phyloP scores from a whole-genome alignment of 2,329 filamentous ascomycete species.

The Paraconiothyrium brasiliense region DNA sequence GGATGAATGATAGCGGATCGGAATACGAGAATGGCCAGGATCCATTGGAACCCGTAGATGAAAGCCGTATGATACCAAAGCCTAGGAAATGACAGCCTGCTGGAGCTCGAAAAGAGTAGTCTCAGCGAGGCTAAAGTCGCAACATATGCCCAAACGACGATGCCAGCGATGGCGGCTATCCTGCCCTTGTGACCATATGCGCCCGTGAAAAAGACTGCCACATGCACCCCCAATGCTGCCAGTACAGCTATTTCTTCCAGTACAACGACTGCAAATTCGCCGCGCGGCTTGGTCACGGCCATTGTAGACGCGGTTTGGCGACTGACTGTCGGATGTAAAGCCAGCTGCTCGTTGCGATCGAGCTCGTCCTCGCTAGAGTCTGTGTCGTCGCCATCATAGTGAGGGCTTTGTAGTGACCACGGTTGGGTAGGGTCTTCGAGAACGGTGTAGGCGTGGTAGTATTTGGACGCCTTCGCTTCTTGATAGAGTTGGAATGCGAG shows the following conservation, averaged over 20 bases:
- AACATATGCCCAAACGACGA: slow-evolving; percentile 84
- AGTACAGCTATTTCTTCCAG: slow-evolving; percentile 80
- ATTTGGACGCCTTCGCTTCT: slow-evolving; percentile 63
- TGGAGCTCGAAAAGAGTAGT: slow-evolving; percentile 67
- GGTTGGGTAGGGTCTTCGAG: slow-evolving; percentile 58
- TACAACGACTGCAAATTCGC: slow-evolving; percentile 73
- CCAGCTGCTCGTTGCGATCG: slow-evolving; percentile 64
- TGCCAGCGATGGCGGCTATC: slow-evolving; percentile 70
- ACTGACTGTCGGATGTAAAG: slow-evolving; percentile 64
- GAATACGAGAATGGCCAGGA: slow-evolving; percentile 79
- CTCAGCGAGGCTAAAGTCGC: slow-evolving; percentile 77
- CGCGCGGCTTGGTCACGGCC: slow-evolving; percentile 78
- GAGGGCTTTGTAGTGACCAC: slow-evolving; percentile 44
- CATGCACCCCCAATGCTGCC: slow-evolving; percentile 75
- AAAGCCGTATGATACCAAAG: slow-evolving; percentile 93
- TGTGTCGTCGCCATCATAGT: slow-evolving; percentile 48
- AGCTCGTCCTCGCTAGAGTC: slow-evolving; percentile 66
- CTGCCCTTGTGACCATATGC: slow-evolving; percentile 67
- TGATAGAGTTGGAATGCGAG: slow-evolving; percentile 68
- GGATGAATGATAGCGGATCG: slow-evolving; percentile 86
- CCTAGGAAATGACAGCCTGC: slow-evolving; percentile 72
- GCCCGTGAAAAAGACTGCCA: slow-evolving; percentile 68
- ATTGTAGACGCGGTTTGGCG: slow-evolving; percentile 64
- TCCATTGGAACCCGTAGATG: slow-evolving; percentile 85
- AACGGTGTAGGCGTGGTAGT: slow-evolving; percentile 66